Conservation (phyloP, 306 rosid genomes). For the Chamaecrista fasciculata region DNA sequence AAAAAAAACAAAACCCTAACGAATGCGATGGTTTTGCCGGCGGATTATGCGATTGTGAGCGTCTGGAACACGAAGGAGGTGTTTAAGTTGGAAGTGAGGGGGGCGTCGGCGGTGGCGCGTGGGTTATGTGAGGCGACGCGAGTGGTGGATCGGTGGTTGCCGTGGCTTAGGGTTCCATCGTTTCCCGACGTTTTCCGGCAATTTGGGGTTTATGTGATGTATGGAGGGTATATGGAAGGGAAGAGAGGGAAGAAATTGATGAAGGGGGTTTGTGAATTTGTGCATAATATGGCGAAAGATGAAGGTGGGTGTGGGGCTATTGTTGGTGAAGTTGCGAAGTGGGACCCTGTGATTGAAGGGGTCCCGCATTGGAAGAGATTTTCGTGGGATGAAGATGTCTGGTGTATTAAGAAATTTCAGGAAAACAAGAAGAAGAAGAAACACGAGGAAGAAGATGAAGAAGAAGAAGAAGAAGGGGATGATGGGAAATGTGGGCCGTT, state of each 20-base stretch:
- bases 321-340: conserved; percentile 66
- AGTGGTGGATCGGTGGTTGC: conserved; percentile 68
- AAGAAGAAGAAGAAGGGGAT: neutral
- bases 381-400: conserved; percentile 77
- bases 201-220: conserved; percentile 72
- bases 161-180: conserved; percentile 85
- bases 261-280: conserved; percentile 57
- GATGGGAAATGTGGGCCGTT: conserved; percentile 24
- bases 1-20: conserved; percentile 32
- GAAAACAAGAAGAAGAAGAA: neutral
- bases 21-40: conserved; percentile 49
- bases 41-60: conserved; percentile 62
- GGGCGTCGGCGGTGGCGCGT: conserved; percentile 55
- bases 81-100: conserved; percentile 72
- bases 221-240: conserved; percentile 76
- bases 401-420: conserved; percentile 78
- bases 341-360: conserved; percentile 70
- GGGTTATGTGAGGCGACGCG: conserved; percentile 69
- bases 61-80: conserved; percentile 92
- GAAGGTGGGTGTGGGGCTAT: conserved; percentile 76
- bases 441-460: neutral
- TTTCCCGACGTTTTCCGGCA: conserved; percentile 70
- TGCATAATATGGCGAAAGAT: conserved; percentile 74
- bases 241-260: conserved; percentile 47
- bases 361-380: conserved; percentile 84